These are phyloP conservation scores for Arabidopsis suecica DNA, from an alignment of 345 rosid genomes.

Conservation along the genomic window DNA sequence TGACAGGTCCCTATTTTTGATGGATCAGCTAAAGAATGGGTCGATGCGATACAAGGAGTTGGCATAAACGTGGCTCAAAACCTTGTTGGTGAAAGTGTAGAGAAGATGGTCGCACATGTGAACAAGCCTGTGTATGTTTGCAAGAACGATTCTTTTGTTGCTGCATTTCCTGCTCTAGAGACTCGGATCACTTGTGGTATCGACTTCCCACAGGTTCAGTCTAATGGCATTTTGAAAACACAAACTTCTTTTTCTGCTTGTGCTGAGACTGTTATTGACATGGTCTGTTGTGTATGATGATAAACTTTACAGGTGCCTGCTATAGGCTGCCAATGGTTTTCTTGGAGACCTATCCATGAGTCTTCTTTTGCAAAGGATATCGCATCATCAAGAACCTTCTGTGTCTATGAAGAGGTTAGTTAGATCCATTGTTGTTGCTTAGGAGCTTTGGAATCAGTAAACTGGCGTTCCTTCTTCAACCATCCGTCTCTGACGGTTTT, in stretches of 20 bases:
- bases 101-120: slow-evolving; percentile 66
- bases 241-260: not conserved
- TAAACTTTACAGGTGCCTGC: slow-evolving; percentile 57
- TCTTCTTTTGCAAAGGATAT: slow-evolving; percentile 58
- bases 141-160: slow-evolving; percentile 68
- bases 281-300: slow-evolving; percentile 22
- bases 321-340: slow-evolving; percentile 86
- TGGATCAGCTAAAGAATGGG: slow-evolving; percentile 88
- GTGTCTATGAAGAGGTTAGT: slow-evolving; percentile 80
- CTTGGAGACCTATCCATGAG: slow-evolving; percentile 55
- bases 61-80: slow-evolving; percentile 65
- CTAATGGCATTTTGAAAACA: not conserved
- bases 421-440: slow-evolving; percentile 12
- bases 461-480: slow-evolving; percentile 13
- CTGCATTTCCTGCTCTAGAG: slow-evolving; percentile 67
- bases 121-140: slow-evolving; percentile 60
- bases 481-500: slow-evolving; percentile 9
- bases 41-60: slow-evolving; percentile 62
- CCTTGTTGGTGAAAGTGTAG: slow-evolving; percentile 52
- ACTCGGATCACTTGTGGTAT: slow-evolving; percentile 78
- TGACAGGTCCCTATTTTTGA: slow-evolving; percentile 84
- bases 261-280: not conserved
- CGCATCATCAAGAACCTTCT: slow-evolving; percentile 80
- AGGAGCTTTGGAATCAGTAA: not conserved
- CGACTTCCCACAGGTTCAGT: slow-evolving; percentile 72